Evolutionary conservation across 1,284 basidiomycete genomes (phyloP).

Genomic region (Ceratobasidium sp.): DNA sequence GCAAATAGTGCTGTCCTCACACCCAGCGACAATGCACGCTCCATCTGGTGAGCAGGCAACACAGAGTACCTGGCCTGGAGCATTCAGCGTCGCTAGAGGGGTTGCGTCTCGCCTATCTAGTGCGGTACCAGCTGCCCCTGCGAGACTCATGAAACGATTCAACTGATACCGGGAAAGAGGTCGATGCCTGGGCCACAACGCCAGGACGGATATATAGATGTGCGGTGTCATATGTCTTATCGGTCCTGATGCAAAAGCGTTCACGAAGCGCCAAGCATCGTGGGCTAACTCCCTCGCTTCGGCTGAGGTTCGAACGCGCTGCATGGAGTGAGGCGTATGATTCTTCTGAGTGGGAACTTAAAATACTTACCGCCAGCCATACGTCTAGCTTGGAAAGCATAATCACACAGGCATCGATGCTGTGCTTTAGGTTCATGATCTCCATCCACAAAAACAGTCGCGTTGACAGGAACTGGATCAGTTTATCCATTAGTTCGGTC

Average conservation of each 20-base stretch:
- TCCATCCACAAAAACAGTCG: constrained; percentile 39
- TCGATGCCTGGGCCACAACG: not conserved
- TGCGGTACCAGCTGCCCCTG: not conserved
- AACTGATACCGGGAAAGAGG: not conserved
- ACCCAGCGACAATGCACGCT: not conserved
- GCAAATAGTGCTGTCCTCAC: not conserved
- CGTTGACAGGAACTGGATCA: not conserved
- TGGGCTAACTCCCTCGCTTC: not conserved
- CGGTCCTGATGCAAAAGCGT: not conserved
- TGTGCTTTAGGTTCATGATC: constrained; percentile 9
- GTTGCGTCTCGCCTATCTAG: not conserved
- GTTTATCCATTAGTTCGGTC: not conserved
- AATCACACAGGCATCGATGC: not conserved
- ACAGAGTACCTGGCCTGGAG: not conserved
- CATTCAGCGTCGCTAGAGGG: not conserved
- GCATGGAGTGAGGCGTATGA: too few relatives aligned
- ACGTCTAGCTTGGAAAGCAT: not conserved
- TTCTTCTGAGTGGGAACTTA: too few relatives aligned
- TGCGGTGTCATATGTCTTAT: constrained; percentile 27
- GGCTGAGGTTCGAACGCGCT: too few relatives aligned
- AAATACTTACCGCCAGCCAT: too few relatives aligned
- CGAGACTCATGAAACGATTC: not conserved
- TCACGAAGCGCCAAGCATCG: not conserved
- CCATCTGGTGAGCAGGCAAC: not conserved
- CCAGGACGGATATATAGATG: constrained; percentile 47